Conservation (phyloP, 1,139 yeast species). For the Yamadazyma atlantica region DNA sequence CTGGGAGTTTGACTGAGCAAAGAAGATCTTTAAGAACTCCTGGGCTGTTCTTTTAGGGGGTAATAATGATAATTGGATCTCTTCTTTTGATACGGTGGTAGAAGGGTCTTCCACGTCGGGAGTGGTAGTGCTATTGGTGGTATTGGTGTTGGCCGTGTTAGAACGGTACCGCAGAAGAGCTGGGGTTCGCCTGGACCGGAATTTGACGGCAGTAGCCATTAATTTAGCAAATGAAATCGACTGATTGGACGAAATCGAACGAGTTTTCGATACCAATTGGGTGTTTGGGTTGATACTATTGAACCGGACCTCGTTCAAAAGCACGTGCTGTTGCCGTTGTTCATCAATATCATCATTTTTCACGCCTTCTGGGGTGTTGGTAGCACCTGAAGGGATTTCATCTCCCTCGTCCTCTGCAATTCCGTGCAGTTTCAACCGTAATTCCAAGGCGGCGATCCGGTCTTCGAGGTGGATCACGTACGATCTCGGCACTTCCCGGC, state of each 20-base stretch:
- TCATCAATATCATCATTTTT: conserved; percentile 4
- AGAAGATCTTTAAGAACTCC: conserved; percentile 62
- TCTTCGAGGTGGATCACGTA: conserved; percentile 76
- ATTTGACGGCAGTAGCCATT: conserved; percentile 73
- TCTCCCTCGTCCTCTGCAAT: too few species aligned
- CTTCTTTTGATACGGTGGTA: conserved; percentile 10
- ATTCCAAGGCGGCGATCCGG: conserved; percentile 56
- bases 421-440: conserved; percentile 43
- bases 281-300: conserved; percentile 8
- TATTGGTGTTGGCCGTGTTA: background rate
- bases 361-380: background rate
- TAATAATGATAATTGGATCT: conserved; percentile 47
- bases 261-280: conserved; percentile 5
- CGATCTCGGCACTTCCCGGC: conserved; percentile 80
- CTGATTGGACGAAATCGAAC: conserved; percentile 10
- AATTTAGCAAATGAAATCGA: conserved; percentile 67
- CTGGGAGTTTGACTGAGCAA: conserved; percentile 80
- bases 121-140: conserved; percentile 15
- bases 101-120: conserved; percentile 16
- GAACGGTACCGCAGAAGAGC: background rate
- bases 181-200: conserved; percentile 32
- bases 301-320: conserved; percentile 15
- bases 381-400: too few species aligned
- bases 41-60: conserved; percentile 77
- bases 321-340: conserved; percentile 9